These are phyloP conservation scores for Plenodomus tracheiphilus DNA, from an alignment of 2,329 filamentous ascomycete genomes.

Conservation along the genomic window DNA sequence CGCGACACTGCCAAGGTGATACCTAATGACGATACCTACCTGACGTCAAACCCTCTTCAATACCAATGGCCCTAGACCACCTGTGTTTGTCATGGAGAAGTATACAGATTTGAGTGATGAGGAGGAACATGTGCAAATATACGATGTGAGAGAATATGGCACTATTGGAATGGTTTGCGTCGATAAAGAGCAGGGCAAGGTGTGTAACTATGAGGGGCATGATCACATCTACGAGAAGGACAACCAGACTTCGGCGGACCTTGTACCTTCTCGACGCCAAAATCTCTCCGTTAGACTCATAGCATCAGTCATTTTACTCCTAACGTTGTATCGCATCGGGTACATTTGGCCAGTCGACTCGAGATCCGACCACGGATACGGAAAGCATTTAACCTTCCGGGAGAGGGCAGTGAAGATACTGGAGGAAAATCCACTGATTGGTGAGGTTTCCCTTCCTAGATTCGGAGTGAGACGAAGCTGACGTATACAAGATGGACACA, in stretches of 20 bases:
- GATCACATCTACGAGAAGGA: too few species aligned
- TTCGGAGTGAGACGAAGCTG: constrained; percentile 10
- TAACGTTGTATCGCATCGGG: not conserved
- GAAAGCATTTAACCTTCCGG: constrained; percentile 23
- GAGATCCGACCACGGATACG: not conserved
- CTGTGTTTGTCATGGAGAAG: constrained; percentile 13
- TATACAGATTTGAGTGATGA: not conserved
- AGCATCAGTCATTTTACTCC: not conserved
- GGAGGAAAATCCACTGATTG: constrained; percentile 46
- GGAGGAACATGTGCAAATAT: not conserved
- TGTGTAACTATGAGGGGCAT: not conserved
- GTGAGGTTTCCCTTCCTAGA: constrained; percentile 23
- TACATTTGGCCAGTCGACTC: not conserved
- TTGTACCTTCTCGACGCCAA: not conserved
- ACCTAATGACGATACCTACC: not conserved
- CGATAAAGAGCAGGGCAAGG: not conserved
- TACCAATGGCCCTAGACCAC: not conserved
- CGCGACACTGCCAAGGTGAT: not conserved
- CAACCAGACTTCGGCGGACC: not conserved
- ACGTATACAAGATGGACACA: constrained; percentile 72
- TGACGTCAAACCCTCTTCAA: not conserved
- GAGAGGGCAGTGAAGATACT: constrained; percentile 42
- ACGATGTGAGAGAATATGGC: not conserved
- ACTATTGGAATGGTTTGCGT: not conserved
- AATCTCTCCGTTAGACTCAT: not conserved